phyloP scores from a whole-genome alignment of 2,329 filamentous ascomycete genomes.

The Elsinoe perseae region DNA sequence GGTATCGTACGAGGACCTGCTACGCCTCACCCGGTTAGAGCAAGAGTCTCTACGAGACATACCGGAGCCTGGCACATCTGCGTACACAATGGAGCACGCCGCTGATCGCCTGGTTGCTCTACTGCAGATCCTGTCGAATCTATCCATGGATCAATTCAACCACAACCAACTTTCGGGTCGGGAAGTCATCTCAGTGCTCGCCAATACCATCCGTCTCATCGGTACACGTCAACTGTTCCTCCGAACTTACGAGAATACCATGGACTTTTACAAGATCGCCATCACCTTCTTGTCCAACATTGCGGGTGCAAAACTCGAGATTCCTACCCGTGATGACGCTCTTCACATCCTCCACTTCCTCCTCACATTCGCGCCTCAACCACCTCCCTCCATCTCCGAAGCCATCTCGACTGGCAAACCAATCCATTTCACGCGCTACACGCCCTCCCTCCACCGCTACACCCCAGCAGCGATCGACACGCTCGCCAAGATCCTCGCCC shows the following conservation, averaged over 20 bases:
- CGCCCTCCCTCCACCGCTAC: conserved; percentile 71
- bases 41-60: conserved; percentile 63
- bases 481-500: conserved; percentile 80
- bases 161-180: conserved; percentile 67
- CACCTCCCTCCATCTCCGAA: conserved; percentile 49
- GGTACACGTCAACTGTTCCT: conserved; percentile 84
- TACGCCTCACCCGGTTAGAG: conserved; percentile 70
- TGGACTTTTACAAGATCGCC: conserved; percentile 96
- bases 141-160: conserved; percentile 79
- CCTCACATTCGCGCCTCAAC: conserved; percentile 77
- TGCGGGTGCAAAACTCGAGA: conserved; percentile 67
- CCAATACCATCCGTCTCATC: conserved; percentile 73
- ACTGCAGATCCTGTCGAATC: conserved; percentile 83
- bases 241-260: conserved; percentile 70
- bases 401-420: conserved; percentile 1
- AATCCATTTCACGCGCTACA: conserved; percentile 30
- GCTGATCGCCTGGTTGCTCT: conserved; percentile 84
- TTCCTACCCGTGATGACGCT: conserved; percentile 81
- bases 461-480: conserved; percentile 84
- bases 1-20: conserved; percentile 77
- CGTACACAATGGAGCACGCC: conserved; percentile 76
- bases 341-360: conserved; percentile 81
- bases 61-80: conserved; percentile 63
- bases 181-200: conserved; percentile 72
- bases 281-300: conserved; percentile 79